Conservation (phyloP, 768 basidiomycete genomes). For the Lactarius akahatsu region DNA sequence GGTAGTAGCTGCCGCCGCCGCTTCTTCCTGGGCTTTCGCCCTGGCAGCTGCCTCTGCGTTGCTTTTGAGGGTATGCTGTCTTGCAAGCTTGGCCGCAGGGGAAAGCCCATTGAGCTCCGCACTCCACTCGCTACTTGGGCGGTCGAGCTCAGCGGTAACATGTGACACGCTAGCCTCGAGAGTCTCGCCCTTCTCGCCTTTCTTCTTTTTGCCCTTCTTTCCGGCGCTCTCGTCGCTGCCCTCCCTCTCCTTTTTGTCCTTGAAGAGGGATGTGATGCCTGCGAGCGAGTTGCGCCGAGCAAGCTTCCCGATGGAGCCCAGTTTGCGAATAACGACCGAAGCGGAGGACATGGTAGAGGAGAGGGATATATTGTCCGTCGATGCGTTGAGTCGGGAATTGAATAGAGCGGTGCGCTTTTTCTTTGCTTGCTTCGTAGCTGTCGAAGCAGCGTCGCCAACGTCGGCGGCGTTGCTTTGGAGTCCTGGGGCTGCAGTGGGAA, state of each 20-base stretch:
- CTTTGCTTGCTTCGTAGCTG: constrained; percentile 45
- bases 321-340: constrained; percentile 94
- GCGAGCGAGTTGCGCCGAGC: constrained; percentile 86
- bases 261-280: constrained; percentile 91
- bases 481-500: constrained; percentile 16
- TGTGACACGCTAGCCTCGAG: constrained; percentile 74
- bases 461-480: constrained; percentile 35
- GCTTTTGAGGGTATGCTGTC: constrained; percentile 89
- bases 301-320: constrained; percentile 86
- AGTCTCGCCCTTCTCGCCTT: constrained; percentile 61
- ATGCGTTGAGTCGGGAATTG: constrained; percentile 83
- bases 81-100: constrained; percentile 85
- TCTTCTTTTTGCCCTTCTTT: constrained; percentile 51
- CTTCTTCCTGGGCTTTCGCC: constrained; percentile 58
- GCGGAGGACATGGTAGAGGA: constrained; percentile 93
- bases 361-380: constrained; percentile 93
- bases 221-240: constrained; percentile 33
- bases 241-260: constrained; percentile 69
- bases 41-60: constrained; percentile 76
- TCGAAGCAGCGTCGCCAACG: constrained; percentile 32
- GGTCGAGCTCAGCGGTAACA: constrained; percentile 82
- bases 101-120: constrained; percentile 70
- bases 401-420: constrained; percentile 75
- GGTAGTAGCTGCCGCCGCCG: constrained; percentile 52
- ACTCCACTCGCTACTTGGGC: constrained; percentile 58